Conservation (phyloP, 1,139 yeast genomes). For the Yamadazyma songkhlaensis region DNA sequence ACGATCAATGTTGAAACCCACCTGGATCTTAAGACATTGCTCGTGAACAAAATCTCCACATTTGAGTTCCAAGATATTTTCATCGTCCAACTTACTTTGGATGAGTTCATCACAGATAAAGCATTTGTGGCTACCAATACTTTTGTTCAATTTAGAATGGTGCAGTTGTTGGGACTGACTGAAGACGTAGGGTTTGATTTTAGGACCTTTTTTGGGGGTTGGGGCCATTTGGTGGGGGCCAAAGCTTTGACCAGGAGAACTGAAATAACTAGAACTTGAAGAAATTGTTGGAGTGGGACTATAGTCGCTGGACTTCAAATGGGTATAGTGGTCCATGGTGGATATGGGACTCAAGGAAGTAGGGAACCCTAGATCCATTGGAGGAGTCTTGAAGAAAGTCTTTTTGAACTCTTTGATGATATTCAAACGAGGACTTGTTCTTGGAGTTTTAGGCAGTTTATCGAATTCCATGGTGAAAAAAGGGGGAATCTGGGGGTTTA, state of each 20-base stretch:
- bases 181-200: slow-evolving; percentile 24
- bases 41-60: slow-evolving; percentile 43
- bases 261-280: slow-evolving; percentile 6
- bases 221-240: too few relatives aligned
- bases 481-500: neutral
- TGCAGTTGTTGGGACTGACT: slow-evolving; percentile 13
- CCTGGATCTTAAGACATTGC: slow-evolving; percentile 29
- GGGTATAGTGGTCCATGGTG: slow-evolving; percentile 2
- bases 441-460: slow-evolving; percentile 1
- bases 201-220: slow-evolving; percentile 20
- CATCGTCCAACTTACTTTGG: slow-evolving; percentile 30
- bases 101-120: slow-evolving; percentile 37
- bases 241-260: too few relatives aligned
- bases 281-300: slow-evolving; percentile 6
- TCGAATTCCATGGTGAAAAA: neutral
- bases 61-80: slow-evolving; percentile 27
- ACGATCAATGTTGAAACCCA: slow-evolving; percentile 11
- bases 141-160: slow-evolving; percentile 5
- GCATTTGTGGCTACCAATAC: slow-evolving; percentile 18
- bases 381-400: slow-evolving; percentile 7
- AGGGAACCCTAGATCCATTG: slow-evolving; percentile 8
- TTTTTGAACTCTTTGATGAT: slow-evolving; percentile 10
- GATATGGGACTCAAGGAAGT: slow-evolving; percentile 14
- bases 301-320: neutral
- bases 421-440: neutral